These are phyloP conservation scores for Phytopythium montanum DNA, from an alignment of 352 stramenopile genomes.

Conservation along the genomic window DNA sequence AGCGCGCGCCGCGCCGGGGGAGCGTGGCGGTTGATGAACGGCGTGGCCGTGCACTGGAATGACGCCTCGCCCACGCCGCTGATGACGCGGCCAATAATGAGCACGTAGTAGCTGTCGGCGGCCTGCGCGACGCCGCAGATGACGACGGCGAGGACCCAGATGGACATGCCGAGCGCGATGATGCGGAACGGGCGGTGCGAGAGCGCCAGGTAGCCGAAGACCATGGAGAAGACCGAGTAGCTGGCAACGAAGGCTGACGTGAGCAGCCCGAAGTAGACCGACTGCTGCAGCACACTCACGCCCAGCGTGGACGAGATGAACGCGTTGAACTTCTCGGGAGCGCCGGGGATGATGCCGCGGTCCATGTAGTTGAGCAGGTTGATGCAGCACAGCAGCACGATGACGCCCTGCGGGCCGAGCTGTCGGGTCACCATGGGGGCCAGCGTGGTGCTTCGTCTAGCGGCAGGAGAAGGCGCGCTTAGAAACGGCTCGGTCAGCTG, in stretches of 20 bases:
- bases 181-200: slow-evolving; percentile 88
- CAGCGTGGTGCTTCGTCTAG: not conserved
- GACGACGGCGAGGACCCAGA: slow-evolving; percentile 89
- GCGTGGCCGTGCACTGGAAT: slow-evolving; percentile 91
- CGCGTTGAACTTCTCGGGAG: slow-evolving; percentile 88
- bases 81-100: slow-evolving; percentile 86
- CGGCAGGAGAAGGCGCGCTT: not conserved
- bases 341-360: slow-evolving; percentile 93
- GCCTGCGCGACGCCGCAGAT: slow-evolving; percentile 79
- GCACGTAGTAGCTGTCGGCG: slow-evolving; percentile 84
- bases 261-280: slow-evolving; percentile 84
- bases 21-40: slow-evolving; percentile 91
- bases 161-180: slow-evolving; percentile 81
- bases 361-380: slow-evolving; percentile 96
- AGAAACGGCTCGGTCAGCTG: slow-evolving; percentile 6
- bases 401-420: slow-evolving; percentile 52
- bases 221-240: slow-evolving; percentile 89
- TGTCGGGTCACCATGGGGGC: slow-evolving; percentile 12
- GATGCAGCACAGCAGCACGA: slow-evolving; percentile 84
- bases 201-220: slow-evolving; percentile 90
- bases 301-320: slow-evolving; percentile 87
- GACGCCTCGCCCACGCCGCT: slow-evolving; percentile 90
- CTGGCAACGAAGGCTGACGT: slow-evolving; percentile 94
- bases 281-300: slow-evolving; percentile 54
- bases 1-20: slow-evolving; percentile 62